Evolutionary conservation across 768 basidiomycete genomes (phyloP).

Genomic region (Naganishia randhawae): DNA sequence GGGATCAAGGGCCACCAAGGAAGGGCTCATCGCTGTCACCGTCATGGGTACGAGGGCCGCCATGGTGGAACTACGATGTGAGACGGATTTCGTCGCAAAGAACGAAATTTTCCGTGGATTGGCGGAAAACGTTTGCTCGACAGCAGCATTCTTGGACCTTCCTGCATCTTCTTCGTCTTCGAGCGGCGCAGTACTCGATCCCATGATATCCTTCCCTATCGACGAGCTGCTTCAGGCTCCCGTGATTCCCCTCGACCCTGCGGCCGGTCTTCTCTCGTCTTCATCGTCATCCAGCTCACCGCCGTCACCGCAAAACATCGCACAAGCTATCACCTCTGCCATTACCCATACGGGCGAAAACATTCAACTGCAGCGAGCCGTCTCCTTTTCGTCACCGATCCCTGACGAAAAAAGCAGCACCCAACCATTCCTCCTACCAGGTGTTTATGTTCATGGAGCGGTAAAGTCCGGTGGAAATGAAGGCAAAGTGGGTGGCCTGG

Average conservation of each 20-base stretch:
- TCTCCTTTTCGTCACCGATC: conserved; percentile 49
- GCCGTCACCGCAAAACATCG: conserved; percentile 63
- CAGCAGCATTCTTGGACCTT: conserved; percentile 69
- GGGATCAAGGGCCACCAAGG: conserved; percentile 64
- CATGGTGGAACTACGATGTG: conserved; percentile 89
- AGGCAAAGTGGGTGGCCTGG: conserved; percentile 54
- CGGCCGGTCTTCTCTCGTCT: not conserved
- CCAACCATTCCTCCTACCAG: conserved; percentile 39
- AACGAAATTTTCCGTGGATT: conserved; percentile 76
- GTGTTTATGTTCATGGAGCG: conserved; percentile 47
- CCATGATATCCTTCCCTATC: conserved; percentile 58
- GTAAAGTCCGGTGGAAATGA: conserved; percentile 50
- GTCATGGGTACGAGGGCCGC: conserved; percentile 69
- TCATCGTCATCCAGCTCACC: conserved; percentile 35
- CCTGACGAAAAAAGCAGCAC: conserved; percentile 33
- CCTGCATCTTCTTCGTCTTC: conserved; percentile 32
- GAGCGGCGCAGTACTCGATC: conserved; percentile 40
- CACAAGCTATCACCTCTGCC: conserved; percentile 59
- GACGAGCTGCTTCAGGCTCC: conserved; percentile 63
- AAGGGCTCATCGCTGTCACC: conserved; percentile 76
- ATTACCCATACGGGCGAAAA: conserved; percentile 50
- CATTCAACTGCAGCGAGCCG: conserved; percentile 49
- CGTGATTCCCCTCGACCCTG: conserved; percentile 57
- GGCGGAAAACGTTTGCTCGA: conserved; percentile 75
- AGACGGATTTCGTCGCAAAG: conserved; percentile 91